Conservation (phyloP, 1,284 basidiomycete genomes). For the Quambalaria eucalypti region DNA sequence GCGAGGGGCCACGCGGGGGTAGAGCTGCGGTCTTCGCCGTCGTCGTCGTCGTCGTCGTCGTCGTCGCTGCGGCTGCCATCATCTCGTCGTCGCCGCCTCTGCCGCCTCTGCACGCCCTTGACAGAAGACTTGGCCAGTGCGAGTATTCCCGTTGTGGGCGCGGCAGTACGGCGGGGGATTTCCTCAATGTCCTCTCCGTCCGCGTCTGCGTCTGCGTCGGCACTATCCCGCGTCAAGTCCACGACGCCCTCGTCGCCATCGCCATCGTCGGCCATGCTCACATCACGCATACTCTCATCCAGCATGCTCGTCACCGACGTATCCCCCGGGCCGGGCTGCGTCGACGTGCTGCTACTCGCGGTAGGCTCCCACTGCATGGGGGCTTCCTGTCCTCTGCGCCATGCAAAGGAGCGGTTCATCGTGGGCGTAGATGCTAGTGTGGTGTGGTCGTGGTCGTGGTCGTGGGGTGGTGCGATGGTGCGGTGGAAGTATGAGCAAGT, state of each 20-base stretch:
- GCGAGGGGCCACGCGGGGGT: background rate
- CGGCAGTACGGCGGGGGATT: background rate
- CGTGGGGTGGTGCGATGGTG: too few species aligned
- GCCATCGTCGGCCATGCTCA: background rate
- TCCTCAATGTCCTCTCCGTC: background rate
- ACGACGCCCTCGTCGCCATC: background rate
- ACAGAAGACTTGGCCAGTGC: background rate
- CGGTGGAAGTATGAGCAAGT: too few species aligned
- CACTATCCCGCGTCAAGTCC: background rate
- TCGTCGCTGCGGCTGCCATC: background rate
- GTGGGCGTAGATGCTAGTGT: too few species aligned
- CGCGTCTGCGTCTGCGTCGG: background rate
- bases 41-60: background rate
- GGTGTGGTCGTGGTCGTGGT: too few species aligned
- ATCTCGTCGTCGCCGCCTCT: background rate
- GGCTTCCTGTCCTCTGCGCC: background rate
- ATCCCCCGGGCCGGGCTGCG: too few species aligned
- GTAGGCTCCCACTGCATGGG: background rate
- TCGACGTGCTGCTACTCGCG: background rate
- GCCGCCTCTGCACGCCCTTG: background rate
- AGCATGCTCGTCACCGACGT: background rate
- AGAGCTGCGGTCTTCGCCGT: background rate
- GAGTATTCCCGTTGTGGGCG: background rate
- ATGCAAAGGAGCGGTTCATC: too few species aligned
- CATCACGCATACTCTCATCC: background rate